Evolutionary conservation across 176 grass and related monocot species (phyloP).

Genomic region (Hordeum marinum): DNA sequence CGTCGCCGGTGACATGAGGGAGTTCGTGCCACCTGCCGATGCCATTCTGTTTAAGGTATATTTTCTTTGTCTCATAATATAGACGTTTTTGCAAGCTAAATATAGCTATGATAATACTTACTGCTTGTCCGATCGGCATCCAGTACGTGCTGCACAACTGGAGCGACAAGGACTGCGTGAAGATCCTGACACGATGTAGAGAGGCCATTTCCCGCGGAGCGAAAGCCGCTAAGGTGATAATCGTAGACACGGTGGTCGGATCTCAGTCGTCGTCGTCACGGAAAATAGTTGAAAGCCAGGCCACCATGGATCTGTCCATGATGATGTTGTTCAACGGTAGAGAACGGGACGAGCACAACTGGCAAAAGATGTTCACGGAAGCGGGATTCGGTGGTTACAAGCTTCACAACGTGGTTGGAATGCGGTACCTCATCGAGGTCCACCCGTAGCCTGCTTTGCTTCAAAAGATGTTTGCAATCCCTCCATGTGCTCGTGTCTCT

Average conservation of each 20-base stretch:
- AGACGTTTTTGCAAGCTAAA: no score
- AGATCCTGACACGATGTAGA: not conserved
- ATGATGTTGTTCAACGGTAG: not conserved
- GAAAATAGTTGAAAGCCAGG: not conserved
- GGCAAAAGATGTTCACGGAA: conserved; percentile 1
- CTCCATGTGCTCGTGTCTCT: no score
- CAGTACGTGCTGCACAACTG: conserved; percentile 16
- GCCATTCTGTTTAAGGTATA: conserved; percentile 4
- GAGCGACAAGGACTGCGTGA: conserved; percentile 14
- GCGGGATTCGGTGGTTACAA: conserved; percentile 34
- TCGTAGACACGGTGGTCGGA: conserved; percentile 25
- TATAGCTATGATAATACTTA: no score
- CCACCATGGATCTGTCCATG: conserved; percentile 25
- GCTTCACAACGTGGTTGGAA: not conserved
- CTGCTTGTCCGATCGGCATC: not conserved
- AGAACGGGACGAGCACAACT: conserved; percentile 15
- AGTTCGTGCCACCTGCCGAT: not conserved
- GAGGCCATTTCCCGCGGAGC: not conserved
- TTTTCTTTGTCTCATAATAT: no score
- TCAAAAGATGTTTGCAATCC: no score
- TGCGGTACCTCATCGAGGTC: conserved; percentile 19
- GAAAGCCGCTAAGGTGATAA: conserved; percentile 30
- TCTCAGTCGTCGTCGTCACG: not conserved
- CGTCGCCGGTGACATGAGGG: conserved; percentile 21
- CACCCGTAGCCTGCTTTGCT: not conserved